Conservation (phyloP, 1,284 basidiomycete species). For the Malassezia japonica region DNA sequence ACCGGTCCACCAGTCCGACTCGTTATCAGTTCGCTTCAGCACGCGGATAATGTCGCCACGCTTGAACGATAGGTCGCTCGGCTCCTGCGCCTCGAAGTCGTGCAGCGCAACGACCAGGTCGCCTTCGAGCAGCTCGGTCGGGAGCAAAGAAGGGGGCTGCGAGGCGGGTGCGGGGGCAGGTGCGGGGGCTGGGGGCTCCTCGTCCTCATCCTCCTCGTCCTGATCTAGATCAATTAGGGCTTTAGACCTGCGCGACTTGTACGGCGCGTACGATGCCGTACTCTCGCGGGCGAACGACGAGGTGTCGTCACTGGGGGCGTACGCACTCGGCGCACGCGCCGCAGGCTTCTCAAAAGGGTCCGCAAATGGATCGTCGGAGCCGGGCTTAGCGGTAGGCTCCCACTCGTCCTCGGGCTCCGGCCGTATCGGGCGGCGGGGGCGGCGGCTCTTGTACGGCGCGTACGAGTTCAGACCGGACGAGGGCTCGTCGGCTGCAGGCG, state of each 20-base stretch:
- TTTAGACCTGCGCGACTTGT: not conserved
- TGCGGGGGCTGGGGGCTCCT: not conserved
- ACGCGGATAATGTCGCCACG: constrained; percentile 43
- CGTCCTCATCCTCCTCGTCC: not conserved
- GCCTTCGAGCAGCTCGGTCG: constrained; percentile 6
- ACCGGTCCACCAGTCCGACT: constrained; percentile 44
- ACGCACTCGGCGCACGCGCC: not conserved
- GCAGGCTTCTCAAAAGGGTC: too few species aligned
- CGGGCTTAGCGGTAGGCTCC: not conserved
- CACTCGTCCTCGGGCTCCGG: too few species aligned
- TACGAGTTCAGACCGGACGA: too few species aligned
- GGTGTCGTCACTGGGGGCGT: too few species aligned
- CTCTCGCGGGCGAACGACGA: not conserved
- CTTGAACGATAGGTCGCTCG: constrained; percentile 34
- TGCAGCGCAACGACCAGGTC: constrained; percentile 32
- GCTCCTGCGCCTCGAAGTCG: constrained; percentile 37
- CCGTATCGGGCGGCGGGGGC: not conserved
- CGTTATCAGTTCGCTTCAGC: constrained; percentile 26
- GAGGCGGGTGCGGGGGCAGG: not conserved
- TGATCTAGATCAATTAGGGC: not conserved
- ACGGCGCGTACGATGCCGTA: not conserved
- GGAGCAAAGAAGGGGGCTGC: not conserved
- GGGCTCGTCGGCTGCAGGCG: too few species aligned
- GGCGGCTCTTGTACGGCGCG: not conserved
- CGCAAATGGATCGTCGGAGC: constrained; percentile 9